phyloP scores from a whole-genome alignment of 768 basidiomycete species.

The Panaeolus cyanescens region DNA sequence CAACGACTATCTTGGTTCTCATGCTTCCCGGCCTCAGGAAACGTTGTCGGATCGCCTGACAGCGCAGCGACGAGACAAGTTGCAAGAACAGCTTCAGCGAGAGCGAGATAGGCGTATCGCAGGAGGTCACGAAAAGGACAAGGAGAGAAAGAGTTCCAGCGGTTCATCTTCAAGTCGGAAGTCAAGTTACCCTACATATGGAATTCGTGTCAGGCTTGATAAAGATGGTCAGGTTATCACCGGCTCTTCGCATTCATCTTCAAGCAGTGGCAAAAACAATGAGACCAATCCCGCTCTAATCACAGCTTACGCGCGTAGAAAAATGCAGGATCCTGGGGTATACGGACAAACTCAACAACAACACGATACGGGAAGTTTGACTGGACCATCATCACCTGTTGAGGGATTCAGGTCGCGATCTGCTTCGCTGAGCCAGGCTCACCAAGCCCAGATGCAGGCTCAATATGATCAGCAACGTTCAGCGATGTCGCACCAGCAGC shows the following conservation, averaged over 20 bases:
- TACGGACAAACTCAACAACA: background rate
- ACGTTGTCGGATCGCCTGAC: background rate
- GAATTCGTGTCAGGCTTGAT: background rate
- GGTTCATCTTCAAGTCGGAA: background rate
- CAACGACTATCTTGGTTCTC: background rate
- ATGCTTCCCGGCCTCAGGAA: background rate
- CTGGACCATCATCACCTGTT: background rate
- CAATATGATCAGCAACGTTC: background rate
- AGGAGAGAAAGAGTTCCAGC: background rate
- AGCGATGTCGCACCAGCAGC: background rate
- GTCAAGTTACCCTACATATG: background rate
- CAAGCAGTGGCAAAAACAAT: background rate
- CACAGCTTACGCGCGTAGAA: background rate
- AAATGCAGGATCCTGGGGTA: background rate
- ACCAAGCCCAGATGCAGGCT: background rate
- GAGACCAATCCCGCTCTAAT: background rate
- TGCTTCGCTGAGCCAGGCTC: background rate
- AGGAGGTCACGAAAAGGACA: background rate
- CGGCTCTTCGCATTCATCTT: background rate
- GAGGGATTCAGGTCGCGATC: background rate
- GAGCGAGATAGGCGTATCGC: background rate
- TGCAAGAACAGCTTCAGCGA: background rate
- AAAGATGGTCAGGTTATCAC: background rate
- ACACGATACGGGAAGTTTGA: background rate
- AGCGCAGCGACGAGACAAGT: background rate